Base-by-base conservation (phyloP, 768 basidiomycete species). In the Hygrophorus russula region DNA sequence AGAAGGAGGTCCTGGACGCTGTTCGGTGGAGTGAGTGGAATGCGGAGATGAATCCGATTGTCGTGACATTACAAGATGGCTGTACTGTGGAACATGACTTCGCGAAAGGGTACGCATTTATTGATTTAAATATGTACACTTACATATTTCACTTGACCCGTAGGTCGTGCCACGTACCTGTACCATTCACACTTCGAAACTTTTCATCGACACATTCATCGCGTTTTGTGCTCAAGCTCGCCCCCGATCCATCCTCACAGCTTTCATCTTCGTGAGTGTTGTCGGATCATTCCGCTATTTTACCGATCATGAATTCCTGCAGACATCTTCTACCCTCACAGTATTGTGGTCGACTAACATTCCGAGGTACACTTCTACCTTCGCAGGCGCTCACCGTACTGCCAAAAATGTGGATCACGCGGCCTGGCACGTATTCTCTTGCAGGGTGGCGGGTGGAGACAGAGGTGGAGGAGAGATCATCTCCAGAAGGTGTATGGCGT, bases 11-110 rank as follows among this genome's bases (percentile, higher is more conserved):
- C 27, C 54, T 93, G 41, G 67, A 76, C 39, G 76, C 79, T 7
- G 71, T 96, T 33, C 67, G 76, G 29, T 59, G 66, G 3, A 81
- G 80, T 47, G 78, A 82, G 56, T 82, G 91, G 77, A 89, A 89
- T 49, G 53, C 59, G 11, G 87, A 92, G 60, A 82, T 76, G 68
- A 76, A 91, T 54, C 89, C 91, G 5, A 46, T 84, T 2, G 67
- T 72, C 5, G 64, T 84, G 28, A 59, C 59, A 2, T 50, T 78
- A n/a, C 60, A 68, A 42, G 69, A 71, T 46, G 57, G 60, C n/a
- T 46, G 53, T 30, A 51, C 65, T 5, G 47, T 74, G 17, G 53
- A 59, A 36, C 83, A 89, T 53, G 76, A 88, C 57, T 92, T 93
- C 51, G 60, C 63, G 1, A 47, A 60, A 44, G 83, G 82, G 91